Percentiles rank a stretch among this genome's conserved stretches.
Conservation (phyloP, 179 eudicot genomes). For the Silene noctiflora region DNA sequence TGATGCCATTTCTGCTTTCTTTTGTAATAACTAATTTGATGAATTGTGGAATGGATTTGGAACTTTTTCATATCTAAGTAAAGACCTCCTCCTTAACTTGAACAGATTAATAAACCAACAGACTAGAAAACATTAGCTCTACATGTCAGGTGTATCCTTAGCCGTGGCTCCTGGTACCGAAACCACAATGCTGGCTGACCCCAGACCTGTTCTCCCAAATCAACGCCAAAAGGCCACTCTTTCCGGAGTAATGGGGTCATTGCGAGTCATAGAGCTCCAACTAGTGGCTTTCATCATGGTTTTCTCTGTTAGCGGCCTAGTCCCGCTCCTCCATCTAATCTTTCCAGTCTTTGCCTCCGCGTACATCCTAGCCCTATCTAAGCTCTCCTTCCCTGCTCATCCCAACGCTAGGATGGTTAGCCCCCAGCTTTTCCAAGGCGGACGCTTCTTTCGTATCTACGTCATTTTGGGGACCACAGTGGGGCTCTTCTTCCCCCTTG, state of each 20-base stretch:
- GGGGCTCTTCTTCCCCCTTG: conserved; percentile 80
- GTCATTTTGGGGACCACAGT: conserved; percentile 59
- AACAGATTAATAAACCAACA: too few species aligned
- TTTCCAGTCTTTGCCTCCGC: conserved; percentile 64
- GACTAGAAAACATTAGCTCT: not conserved
- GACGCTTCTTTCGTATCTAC: conserved; percentile 43
- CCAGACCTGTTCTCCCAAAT: conserved; percentile 13
- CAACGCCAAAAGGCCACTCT: conserved; percentile 13
- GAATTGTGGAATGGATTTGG: too few species aligned
- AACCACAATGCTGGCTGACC: not conserved
- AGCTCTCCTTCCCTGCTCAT: conserved; percentile 54
- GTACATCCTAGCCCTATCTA: conserved; percentile 59
- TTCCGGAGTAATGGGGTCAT: conserved; percentile 55
- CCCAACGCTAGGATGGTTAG: conserved; percentile 3
- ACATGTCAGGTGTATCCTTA: conserved; percentile 64
- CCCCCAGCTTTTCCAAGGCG: conserved; percentile 48
- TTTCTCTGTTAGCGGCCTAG: conserved; percentile 78
- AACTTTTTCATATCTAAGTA: too few species aligned
- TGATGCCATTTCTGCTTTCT: too few species aligned
- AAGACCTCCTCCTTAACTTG: too few species aligned
- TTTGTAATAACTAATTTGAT: too few species aligned
- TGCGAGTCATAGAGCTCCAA: conserved; percentile 84
- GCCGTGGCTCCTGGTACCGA: conserved; percentile 70
- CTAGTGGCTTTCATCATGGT: conserved; percentile 94
- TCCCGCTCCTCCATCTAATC: conserved; percentile 71